A percentile compares a stretch with the other conserved stretches of the same genome.
Evolutionary conservation across 2,329 filamentous ascomycete species (phyloP).

Genomic region (Xylaria sp.): DNA sequence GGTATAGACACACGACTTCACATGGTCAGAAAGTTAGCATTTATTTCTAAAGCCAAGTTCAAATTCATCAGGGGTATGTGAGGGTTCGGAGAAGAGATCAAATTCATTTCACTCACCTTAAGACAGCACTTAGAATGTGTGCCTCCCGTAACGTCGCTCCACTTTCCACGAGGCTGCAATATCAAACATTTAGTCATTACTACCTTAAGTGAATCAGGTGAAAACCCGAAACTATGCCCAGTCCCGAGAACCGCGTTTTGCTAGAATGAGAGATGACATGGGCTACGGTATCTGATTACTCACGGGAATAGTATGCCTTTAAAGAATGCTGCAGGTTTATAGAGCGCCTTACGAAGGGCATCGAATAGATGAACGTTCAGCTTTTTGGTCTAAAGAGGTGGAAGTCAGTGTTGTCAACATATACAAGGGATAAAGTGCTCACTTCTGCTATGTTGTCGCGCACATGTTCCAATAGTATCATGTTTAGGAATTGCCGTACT

Average conservation of each 20-base stretch:
- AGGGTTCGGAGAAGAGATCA: neutral
- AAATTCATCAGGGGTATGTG: neutral
- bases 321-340: slow-evolving; percentile 79
- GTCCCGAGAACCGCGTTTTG: neutral
- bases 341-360: slow-evolving; percentile 77
- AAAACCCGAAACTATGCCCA: neutral
- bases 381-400: slow-evolving; percentile 76
- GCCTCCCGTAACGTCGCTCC: slow-evolving; percentile 91
- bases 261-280: neutral
- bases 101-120: slow-evolving; percentile 55
- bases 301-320: slow-evolving; percentile 80
- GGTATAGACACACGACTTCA: slow-evolving; percentile 37
- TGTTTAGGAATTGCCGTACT: slow-evolving; percentile 86
- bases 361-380: slow-evolving; percentile 97
- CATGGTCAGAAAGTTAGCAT: slow-evolving; percentile 24
- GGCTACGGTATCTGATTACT: slow-evolving; percentile 11
- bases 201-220: neutral
- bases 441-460: slow-evolving; percentile 81
- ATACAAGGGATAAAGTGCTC: neutral
- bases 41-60: neutral
- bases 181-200: slow-evolving; percentile 11
- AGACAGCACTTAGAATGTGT: slow-evolving; percentile 86
- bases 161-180: slow-evolving; percentile 70
- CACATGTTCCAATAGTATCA: slow-evolving; percentile 88
- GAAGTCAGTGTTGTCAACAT: slow-evolving; percentile 49